Evolutionary conservation across 441 rosid genomes (phyloP).

Genomic region (Gossypium davidsonii): DNA sequence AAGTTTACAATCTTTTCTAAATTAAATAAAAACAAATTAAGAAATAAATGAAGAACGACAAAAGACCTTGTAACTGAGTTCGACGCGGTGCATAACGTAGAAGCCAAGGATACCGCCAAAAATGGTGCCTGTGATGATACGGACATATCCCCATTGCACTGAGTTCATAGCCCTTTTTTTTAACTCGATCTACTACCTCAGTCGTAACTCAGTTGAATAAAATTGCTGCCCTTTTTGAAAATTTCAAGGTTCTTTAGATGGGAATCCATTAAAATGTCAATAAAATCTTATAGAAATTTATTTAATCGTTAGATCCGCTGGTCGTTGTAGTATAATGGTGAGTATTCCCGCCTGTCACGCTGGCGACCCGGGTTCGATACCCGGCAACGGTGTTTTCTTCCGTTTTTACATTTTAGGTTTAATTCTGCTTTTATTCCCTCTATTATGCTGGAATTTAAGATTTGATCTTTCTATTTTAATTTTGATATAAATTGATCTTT

Average conservation of each 20-base stretch:
- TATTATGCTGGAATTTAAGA: neutral
- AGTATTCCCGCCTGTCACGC: slow-evolving; percentile 97
- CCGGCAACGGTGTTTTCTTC: slow-evolving; percentile 65
- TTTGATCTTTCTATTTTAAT: neutral
- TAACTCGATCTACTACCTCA: neutral
- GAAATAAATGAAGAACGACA: neutral
- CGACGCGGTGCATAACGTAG: slow-evolving; percentile 85
- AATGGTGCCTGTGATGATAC: slow-evolving; percentile 79
- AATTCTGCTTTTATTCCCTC: neutral
- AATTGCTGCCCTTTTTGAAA: neutral
- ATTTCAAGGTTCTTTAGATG: neutral
- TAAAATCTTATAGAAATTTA: fast-evolving
- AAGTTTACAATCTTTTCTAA: neutral
- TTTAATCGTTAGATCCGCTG: fast-evolving
- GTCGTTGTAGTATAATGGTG: slow-evolving; percentile 91
- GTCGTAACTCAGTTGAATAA: neutral
- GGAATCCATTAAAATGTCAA: no score
- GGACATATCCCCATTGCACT: slow-evolving; percentile 58
- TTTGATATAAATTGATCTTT: neutral
- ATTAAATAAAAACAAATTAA: neutral
- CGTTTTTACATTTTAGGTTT: neutral
- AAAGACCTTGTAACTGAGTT: slow-evolving; percentile 66
- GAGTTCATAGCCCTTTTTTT: slow-evolving; percentile 41
- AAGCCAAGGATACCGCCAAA: slow-evolving; percentile 59
- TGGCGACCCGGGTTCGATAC: slow-evolving; percentile 91